Base-by-base conservation (phyloP, 129 eudicot genomes). In the Ambrosia artemisiifolia region DNA sequence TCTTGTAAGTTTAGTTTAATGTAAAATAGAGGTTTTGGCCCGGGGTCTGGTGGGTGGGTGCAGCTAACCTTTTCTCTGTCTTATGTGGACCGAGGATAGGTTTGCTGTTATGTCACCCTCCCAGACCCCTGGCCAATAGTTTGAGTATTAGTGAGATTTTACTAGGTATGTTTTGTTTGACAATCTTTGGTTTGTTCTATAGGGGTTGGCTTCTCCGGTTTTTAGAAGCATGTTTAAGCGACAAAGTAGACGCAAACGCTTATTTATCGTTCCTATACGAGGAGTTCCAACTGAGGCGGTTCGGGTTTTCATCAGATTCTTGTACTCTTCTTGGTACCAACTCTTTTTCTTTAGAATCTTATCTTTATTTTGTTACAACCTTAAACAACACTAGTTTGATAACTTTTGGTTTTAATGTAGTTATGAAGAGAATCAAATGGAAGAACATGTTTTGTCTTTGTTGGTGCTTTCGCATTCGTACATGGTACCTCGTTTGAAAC, bases 171-270 rank as follows among this genome's bases (percentile, higher is more conserved):
- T 18, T 48, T 48, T 48, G n/a, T 12, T 48, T 14, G 6, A 3
- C 12, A 12, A 3, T 72, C 10, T 33, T 72, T 57, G 33, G 46
- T 46, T 57, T 7, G 0, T 63, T 5, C 7, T 20, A 56, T 66
- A 95, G 99, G 99, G 99, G 3, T 59, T 84, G 56, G 91, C 87
- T 74, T 95, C 99, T 63, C 96, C 97, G 6, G 97, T 95, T 6
- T 81, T 95, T 9, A 83, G 83, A 73, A 34, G 69, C 67, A 86
- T 91, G 84, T 50, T 95, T 68, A 88, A 75, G 76, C 81, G 79
- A 73, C 75, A 79, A 40, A 85, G 78, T 65, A 49, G 78, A 18
- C 70, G 38, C 17, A 77, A 71, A 34, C 76, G 63, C 44, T 65
- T 42, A 14, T 83, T 80, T 63, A 68, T 87, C 17, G 77, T 95